Evolutionary conservation across 2,329 filamentous ascomycete species (phyloP).

Genomic region (Xylariales sp.): DNA sequence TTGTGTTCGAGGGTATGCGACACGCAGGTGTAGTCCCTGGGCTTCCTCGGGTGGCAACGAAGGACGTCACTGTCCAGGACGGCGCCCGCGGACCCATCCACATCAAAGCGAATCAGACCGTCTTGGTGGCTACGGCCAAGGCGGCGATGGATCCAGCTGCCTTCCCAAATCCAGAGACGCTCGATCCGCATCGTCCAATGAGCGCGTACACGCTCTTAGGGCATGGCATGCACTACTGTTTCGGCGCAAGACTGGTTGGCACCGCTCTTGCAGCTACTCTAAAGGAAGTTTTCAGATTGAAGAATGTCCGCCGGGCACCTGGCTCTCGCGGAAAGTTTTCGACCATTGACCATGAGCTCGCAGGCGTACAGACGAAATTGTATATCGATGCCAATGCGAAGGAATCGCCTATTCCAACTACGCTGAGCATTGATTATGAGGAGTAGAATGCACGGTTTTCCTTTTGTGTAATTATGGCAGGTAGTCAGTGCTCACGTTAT

Average conservation of each 20-base stretch:
- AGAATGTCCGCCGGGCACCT: constrained; percentile 55
- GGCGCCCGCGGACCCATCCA: constrained; percentile 40
- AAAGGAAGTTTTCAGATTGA: constrained; percentile 57
- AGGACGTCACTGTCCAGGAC: constrained; percentile 36
- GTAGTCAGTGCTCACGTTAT: too few relatives aligned
- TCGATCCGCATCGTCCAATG: constrained; percentile 60
- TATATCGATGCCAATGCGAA: constrained; percentile 8
- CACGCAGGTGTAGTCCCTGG: constrained; percentile 47
- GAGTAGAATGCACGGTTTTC: not conserved
- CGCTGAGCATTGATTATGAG: constrained; percentile 7
- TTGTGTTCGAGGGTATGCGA: constrained; percentile 51
- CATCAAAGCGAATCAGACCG: constrained; percentile 37
- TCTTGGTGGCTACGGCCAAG: constrained; percentile 27
- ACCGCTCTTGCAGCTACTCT: constrained; percentile 65
- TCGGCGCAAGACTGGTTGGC: constrained; percentile 57
- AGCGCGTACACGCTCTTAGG: constrained; percentile 63
- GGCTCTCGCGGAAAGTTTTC: constrained; percentile 62
- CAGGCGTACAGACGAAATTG: constrained; percentile 7
- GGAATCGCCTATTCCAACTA: constrained; percentile 8
- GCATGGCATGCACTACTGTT: constrained; percentile 56
- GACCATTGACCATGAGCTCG: constrained; percentile 6
- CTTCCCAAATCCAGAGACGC: constrained; percentile 57
- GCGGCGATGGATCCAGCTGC: constrained; percentile 51
- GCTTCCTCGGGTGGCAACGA: constrained; percentile 43
- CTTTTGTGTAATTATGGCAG: not conserved